These are phyloP conservation scores for Endotrypanum monterogeii DNA, from an alignment of 208 protist genomes.

Conservation along the genomic window DNA sequence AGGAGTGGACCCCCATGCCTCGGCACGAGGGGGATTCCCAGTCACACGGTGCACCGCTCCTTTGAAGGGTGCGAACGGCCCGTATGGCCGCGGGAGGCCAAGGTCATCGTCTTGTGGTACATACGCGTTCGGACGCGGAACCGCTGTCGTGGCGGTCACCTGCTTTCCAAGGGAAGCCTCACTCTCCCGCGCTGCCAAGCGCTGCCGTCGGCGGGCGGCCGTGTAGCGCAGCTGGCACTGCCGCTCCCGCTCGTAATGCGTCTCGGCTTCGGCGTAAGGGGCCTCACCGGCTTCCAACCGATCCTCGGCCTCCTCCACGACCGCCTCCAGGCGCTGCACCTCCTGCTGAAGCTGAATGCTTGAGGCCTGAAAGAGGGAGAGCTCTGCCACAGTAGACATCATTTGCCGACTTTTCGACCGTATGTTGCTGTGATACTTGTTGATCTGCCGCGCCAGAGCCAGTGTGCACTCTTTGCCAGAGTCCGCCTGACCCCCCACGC, in stretches of 20 bases:
- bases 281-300: slow-evolving; percentile 75
- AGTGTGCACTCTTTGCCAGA: slow-evolving; percentile 91
- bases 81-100: slow-evolving; percentile 86
- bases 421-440: slow-evolving; percentile 91
- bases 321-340: slow-evolving; percentile 71
- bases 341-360: slow-evolving; percentile 92
- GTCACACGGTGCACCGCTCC: slow-evolving; percentile 11
- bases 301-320: slow-evolving; percentile 82
- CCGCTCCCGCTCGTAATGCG: slow-evolving; percentile 72
- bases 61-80: slow-evolving; percentile 74
- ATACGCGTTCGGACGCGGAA: slow-evolving; percentile 88
- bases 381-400: slow-evolving; percentile 96
- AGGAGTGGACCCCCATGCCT: neutral
- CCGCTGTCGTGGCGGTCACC: slow-evolving; percentile 64
- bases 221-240: slow-evolving; percentile 63
- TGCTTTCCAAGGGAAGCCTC: slow-evolving; percentile 9
- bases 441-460: slow-evolving; percentile 92
- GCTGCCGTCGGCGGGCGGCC: slow-evolving; percentile 52
- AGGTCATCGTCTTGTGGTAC: slow-evolving; percentile 85
- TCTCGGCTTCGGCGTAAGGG: slow-evolving; percentile 82
- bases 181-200: slow-evolving; percentile 39
- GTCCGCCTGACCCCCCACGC: slow-evolving; percentile 85
- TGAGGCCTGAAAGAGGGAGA: slow-evolving; percentile 95
- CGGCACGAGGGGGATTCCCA: slow-evolving; percentile 1
- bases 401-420: slow-evolving; percentile 90